Conservation (phyloP, 495 filamentous ascomycete genomes). For the Jackrogersella multiformis region DNA sequence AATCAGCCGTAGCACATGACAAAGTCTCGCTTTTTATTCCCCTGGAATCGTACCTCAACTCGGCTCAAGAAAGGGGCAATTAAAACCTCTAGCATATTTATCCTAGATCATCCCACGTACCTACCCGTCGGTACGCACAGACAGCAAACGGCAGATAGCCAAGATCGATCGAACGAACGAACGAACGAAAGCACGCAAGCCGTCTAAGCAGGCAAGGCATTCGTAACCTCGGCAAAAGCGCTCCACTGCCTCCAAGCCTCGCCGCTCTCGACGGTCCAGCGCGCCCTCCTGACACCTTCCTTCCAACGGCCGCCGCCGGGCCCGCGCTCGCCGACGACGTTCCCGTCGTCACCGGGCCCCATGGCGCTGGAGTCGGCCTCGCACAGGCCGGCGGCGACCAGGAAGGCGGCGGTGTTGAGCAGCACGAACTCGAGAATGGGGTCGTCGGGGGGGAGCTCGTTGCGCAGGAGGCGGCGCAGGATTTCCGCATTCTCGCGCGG, state of each 20-base stretch:
- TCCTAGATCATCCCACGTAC: no score
- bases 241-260: slow-evolving; percentile 78
- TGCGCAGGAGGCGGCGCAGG: slow-evolving; percentile 76
- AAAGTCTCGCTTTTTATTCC: not conserved
- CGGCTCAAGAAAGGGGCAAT: slow-evolving; percentile 2
- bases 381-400: slow-evolving; percentile 85
- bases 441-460: slow-evolving; percentile 74
- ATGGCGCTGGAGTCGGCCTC: slow-evolving; percentile 80
- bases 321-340: slow-evolving; percentile 80
- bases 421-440: slow-evolving; percentile 93
- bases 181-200: no score
- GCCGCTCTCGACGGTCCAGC: slow-evolving; percentile 84
- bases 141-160: not conserved
- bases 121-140: no score
- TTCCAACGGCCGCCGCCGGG: slow-evolving; percentile 91
- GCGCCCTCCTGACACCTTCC: slow-evolving; percentile 84
- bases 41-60: slow-evolving; percentile 27
- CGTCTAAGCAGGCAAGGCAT: slow-evolving; percentile 40
- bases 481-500: slow-evolving; percentile 89
- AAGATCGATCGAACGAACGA: no score
- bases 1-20: not conserved
- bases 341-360: slow-evolving; percentile 69
- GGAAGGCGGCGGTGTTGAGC: slow-evolving; percentile 88
- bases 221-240: slow-evolving; percentile 69
- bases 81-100: not conserved